Percentiles rank a stretch among this genome's conserved stretches.
phyloP scores from a whole-genome alignment of 805 yeast genomes.

The Suhomyces sp. region DNA sequence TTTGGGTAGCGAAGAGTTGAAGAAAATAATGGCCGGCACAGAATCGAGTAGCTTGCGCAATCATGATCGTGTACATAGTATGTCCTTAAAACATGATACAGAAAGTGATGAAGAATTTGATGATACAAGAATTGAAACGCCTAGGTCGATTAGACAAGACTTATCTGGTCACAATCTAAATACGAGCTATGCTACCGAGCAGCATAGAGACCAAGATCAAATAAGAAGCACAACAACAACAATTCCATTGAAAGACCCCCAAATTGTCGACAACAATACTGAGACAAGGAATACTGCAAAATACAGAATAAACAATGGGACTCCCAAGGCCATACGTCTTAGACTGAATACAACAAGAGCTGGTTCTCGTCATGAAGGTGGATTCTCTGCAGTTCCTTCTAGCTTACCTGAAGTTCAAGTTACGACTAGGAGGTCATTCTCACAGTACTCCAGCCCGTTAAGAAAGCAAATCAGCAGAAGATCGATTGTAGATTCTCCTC shows the following conservation, averaged over 20 bases:
- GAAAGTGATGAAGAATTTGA: constrained; percentile 28
- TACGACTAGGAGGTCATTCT: background rate
- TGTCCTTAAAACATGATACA: constrained; percentile 2
- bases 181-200: background rate
- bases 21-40: background rate
- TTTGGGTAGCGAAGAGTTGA: background rate
- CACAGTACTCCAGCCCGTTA: constrained; percentile 2
- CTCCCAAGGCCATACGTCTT: background rate
- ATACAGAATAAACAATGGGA: background rate
- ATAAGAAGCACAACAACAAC: background rate
- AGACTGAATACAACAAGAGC: background rate
- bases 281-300: background rate
- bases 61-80: background rate
- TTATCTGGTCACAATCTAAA: background rate
- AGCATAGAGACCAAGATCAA: background rate
- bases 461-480: background rate
- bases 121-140: constrained; percentile 28
- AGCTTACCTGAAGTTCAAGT: background rate
- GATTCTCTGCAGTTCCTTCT: background rate
- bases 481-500: constrained; percentile 15
- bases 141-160: constrained; percentile 11
- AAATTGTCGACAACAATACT: background rate
- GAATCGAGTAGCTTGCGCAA: constrained; percentile 2
- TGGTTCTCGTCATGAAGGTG: background rate
- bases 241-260: constrained; percentile 1